These are phyloP conservation scores for Eutrema yunnanense DNA, from an alignment of 345 rosid genomes.

Conservation along the genomic window DNA sequence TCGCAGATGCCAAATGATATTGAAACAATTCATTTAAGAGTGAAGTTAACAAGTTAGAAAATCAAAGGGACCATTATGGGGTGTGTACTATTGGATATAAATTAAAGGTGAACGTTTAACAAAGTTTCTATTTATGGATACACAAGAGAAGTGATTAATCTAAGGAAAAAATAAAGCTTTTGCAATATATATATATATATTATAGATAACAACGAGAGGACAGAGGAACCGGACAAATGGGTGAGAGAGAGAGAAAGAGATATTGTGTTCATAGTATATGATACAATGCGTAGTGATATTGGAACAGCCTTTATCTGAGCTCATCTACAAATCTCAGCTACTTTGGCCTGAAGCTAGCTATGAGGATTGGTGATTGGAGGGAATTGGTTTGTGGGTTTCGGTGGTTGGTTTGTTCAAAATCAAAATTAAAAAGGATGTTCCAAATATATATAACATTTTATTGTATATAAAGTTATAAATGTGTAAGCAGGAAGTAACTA, in stretches of 20 bases:
- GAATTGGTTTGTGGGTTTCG: slow-evolving; percentile 24
- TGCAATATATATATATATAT: background rate
- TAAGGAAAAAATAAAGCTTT: slow-evolving; percentile 18
- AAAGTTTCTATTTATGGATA: slow-evolving; percentile 34
- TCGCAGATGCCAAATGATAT: slow-evolving; percentile 12
- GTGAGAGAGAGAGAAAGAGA: slow-evolving; percentile 31
- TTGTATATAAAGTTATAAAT: slow-evolving; percentile 9
- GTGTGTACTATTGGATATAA: slow-evolving; percentile 13
- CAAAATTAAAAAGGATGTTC: background rate
- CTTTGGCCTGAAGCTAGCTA: slow-evolving; percentile 62
- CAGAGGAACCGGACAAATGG: slow-evolving; percentile 24
- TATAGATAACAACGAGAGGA: slow-evolving; percentile 27
- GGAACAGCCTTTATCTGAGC: slow-evolving; percentile 68
- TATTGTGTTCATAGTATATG: slow-evolving; percentile 37
- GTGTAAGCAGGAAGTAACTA: slow-evolving; percentile 23
- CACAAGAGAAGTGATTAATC: slow-evolving; percentile 27
- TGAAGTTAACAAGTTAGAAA: slow-evolving; percentile 14
- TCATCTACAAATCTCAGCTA: slow-evolving; percentile 62
- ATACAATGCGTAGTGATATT: slow-evolving; percentile 44
- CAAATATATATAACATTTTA: background rate
- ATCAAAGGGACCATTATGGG: slow-evolving; percentile 19
- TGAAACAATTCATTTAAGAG: slow-evolving; percentile 17
- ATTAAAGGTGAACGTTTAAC: slow-evolving; percentile 17
- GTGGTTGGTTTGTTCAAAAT: slow-evolving; percentile 17
- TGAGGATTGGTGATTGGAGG: slow-evolving; percentile 30